These are phyloP conservation scores for Tanacetum coccineum DNA, from an alignment of 129 eudicot genomes.

Conservation along the genomic window DNA sequence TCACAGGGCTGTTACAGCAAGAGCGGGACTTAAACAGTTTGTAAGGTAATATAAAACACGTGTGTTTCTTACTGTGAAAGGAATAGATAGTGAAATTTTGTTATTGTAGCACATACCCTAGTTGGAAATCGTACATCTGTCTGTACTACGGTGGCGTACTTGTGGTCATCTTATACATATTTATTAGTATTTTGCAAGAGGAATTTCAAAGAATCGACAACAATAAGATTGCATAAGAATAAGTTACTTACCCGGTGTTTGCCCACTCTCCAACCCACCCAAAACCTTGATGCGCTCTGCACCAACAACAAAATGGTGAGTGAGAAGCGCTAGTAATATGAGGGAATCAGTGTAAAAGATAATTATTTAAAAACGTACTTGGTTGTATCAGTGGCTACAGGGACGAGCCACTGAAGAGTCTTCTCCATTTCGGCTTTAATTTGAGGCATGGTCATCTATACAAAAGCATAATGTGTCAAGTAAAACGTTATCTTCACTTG, in stretches of 20 bases:
- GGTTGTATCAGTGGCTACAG: constrained; percentile 77
- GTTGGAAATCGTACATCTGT: neutral
- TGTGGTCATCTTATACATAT: neutral
- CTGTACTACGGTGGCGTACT: neutral
- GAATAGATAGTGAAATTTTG: neutral
- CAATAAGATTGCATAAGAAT: neutral
- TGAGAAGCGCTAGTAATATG: neutral
- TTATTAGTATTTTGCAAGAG: neutral
- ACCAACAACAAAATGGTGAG: constrained; percentile 9
- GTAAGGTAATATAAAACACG: neutral
- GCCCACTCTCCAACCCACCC: constrained; percentile 99
- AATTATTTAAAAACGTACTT: constrained; percentile 42
- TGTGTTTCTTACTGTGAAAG: neutral
- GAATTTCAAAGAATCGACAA: neutral
- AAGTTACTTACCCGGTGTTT: constrained; percentile 64
- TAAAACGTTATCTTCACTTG: neutral
- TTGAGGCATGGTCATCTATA: constrained; percentile 76
- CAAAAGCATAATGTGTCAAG: constrained; percentile 1
- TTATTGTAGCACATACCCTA: neutral
- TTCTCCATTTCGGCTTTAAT: constrained; percentile 91
- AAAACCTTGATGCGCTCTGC: constrained; percentile 96
- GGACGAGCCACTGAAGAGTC: constrained; percentile 92
- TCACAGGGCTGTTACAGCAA: neutral
- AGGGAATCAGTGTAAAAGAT: neutral
- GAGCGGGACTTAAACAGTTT: neutral